These are phyloP conservation scores for Ganoderma lucidum DNA, from an alignment of 1,284 basidiomycete species.

Conservation along the genomic window DNA sequence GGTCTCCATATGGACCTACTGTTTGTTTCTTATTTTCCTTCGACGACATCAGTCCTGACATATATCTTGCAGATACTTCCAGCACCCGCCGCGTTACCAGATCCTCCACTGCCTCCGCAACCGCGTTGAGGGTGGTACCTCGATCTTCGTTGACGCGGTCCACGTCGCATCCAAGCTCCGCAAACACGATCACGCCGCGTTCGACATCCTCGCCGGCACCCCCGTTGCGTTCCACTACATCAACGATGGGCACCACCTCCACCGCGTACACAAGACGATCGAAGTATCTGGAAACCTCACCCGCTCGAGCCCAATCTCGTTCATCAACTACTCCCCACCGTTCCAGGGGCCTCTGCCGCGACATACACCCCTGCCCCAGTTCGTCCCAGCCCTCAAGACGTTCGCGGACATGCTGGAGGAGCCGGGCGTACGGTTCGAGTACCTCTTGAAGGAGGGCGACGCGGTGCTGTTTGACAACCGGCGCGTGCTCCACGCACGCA, in stretches of 20 bases:
- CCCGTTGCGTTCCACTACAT: slow-evolving; percentile 91
- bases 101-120: slow-evolving; percentile 91
- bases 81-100: slow-evolving; percentile 91
- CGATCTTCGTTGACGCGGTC: slow-evolving; percentile 90
- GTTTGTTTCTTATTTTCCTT: slow-evolving; percentile 55
- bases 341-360: slow-evolving; percentile 87
- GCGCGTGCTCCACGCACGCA: slow-evolving; percentile 90
- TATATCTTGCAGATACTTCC: slow-evolving; percentile 74
- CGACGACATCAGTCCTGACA: not conserved
- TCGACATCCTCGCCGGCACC: slow-evolving; percentile 65
- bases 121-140: slow-evolving; percentile 84
- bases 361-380: slow-evolving; percentile 54
- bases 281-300: slow-evolving; percentile 55
- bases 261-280: slow-evolving; percentile 83
- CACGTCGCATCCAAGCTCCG: slow-evolving; percentile 72
- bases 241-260: slow-evolving; percentile 90
- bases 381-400: slow-evolving; percentile 71
- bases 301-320: slow-evolving; percentile 48
- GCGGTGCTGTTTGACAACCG: slow-evolving; percentile 94
- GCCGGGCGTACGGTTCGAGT: slow-evolving; percentile 63
- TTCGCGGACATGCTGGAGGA: slow-evolving; percentile 74
- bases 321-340: slow-evolving; percentile 94
- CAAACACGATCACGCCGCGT: slow-evolving; percentile 57
- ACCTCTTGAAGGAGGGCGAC: slow-evolving; percentile 85
- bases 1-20: slow-evolving; percentile 93